Evolutionary conservation across 139 green algal species (phyloP).

Genomic region (Desmodesmus armatus): DNA sequence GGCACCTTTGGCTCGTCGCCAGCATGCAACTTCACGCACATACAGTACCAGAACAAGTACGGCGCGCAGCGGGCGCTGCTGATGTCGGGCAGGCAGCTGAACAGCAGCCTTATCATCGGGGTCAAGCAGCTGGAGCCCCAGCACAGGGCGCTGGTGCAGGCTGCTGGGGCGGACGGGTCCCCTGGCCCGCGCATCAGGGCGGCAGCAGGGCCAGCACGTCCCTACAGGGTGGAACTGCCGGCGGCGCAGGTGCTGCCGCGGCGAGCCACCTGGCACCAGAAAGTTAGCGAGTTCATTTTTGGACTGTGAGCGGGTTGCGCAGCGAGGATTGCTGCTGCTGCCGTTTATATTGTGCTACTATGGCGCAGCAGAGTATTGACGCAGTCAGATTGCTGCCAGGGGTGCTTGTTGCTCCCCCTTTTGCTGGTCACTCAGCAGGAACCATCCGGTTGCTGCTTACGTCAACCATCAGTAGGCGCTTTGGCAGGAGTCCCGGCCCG

Average conservation of each 20-base stretch:
- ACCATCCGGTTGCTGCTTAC: no score
- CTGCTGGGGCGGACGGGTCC: background rate
- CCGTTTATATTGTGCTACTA: no score
- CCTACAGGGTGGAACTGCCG: constrained; percentile 57
- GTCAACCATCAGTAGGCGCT: no score
- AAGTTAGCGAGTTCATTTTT: constrained; percentile 65
- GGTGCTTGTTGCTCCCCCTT: no score
- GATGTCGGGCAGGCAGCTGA: constrained; percentile 61
- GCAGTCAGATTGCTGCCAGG: no score
- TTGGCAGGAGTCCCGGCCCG: no score
- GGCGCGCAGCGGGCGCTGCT: constrained; percentile 65
- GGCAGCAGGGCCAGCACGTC: constrained; percentile 44
- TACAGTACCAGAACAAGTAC: constrained; percentile 71
- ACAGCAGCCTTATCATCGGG: constrained; percentile 59
- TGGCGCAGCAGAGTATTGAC: no score
- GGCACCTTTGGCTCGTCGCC: constrained; percentile 58
- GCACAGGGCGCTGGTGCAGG: constrained; percentile 43
- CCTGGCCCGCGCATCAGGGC: constrained; percentile 11
- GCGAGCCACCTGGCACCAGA: constrained; percentile 47
- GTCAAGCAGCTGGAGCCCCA: constrained; percentile 65
- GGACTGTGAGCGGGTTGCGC: no score
- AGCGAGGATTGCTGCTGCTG: no score
- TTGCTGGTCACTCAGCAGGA: no score
- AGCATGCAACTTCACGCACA: constrained; percentile 66
- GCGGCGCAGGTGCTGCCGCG: constrained; percentile 55